Evolutionary conservation across 1,284 basidiomycete genomes (phyloP).

Genomic region (Sanghuangporus baumii): DNA sequence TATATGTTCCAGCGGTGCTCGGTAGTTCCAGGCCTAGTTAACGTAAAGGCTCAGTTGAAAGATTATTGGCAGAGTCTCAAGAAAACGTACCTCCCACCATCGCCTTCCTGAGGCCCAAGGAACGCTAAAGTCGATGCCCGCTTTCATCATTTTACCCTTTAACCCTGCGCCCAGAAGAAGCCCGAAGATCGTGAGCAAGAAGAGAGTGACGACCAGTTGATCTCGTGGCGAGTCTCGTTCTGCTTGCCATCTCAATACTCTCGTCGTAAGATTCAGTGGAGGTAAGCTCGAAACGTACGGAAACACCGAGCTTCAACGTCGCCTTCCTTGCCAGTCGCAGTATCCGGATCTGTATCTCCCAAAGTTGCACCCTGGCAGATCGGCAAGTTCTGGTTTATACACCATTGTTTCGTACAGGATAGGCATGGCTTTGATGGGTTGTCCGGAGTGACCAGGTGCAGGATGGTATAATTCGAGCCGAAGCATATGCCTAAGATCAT

Average conservation of each 20-base stretch:
- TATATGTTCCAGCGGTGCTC: conserved; percentile 45
- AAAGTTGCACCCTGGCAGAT: conserved; percentile 83
- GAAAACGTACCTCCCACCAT: conserved; percentile 71
- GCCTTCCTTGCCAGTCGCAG: conserved; percentile 92
- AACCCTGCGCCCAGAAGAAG: conserved; percentile 80
- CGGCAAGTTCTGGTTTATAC: conserved; percentile 83
- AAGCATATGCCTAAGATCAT: conserved; percentile 79
- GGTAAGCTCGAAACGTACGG: conserved; percentile 53
- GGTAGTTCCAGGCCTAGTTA: conserved; percentile 53
- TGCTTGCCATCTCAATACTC: conserved; percentile 31
- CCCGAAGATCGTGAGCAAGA: conserved; percentile 80
- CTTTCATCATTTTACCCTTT: conserved; percentile 73
- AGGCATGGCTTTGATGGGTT: conserved; percentile 86
- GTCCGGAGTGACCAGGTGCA: conserved; percentile 76
- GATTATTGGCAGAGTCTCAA: background rate
- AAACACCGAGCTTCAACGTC: conserved; percentile 95
- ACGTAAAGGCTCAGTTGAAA: conserved; percentile 5
- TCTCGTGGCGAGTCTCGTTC: conserved; percentile 86
- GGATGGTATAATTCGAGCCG: conserved; percentile 78
- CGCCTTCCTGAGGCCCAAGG: conserved; percentile 55
- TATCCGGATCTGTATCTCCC: conserved; percentile 86
- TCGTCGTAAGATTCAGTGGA: background rate
- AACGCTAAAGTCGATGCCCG: conserved; percentile 58
- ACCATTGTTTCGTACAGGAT: conserved; percentile 93
- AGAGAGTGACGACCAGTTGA: conserved; percentile 85